phyloP scores from a whole-genome alignment of 306 rosid genomes.

The Quercus robur region DNA sequence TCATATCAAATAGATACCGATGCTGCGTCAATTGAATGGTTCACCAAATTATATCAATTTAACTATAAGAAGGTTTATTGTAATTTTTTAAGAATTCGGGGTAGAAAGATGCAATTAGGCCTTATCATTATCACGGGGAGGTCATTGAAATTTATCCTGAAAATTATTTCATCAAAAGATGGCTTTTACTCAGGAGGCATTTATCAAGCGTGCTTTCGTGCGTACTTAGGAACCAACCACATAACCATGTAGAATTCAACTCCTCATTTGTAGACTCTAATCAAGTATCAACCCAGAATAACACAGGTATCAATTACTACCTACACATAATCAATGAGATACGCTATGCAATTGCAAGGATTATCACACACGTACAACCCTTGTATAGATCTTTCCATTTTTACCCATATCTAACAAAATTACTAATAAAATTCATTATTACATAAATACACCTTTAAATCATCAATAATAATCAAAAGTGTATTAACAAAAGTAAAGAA shows the following conservation, averaged over 20 bases:
- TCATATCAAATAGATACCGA: too few relatives aligned
- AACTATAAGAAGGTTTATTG: too few relatives aligned
- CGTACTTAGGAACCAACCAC: neutral
- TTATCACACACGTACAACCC: neutral
- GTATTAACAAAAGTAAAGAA: neutral
- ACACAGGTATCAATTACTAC: neutral
- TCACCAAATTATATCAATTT: too few relatives aligned
- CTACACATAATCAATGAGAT: neutral
- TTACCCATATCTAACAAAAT: neutral
- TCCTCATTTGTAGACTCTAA: neutral
- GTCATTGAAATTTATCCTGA: too few relatives aligned
- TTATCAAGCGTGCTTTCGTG: neutral
- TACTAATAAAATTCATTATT: neutral
- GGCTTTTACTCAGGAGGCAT: neutral
- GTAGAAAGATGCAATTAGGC: too few relatives aligned
- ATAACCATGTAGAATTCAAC: neutral
- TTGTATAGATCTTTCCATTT: neutral
- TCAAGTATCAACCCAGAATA: constrained; percentile 3
- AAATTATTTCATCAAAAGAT: neutral
- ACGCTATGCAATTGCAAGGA: neutral
- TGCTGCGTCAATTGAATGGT: too few relatives aligned
- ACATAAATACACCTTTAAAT: neutral
- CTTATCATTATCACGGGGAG: too few relatives aligned
- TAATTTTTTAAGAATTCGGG: too few relatives aligned
- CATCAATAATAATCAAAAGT: neutral